Evolutionary conservation across 768 basidiomycete genomes (phyloP).

Genomic region (Termitomyces sp.): DNA sequence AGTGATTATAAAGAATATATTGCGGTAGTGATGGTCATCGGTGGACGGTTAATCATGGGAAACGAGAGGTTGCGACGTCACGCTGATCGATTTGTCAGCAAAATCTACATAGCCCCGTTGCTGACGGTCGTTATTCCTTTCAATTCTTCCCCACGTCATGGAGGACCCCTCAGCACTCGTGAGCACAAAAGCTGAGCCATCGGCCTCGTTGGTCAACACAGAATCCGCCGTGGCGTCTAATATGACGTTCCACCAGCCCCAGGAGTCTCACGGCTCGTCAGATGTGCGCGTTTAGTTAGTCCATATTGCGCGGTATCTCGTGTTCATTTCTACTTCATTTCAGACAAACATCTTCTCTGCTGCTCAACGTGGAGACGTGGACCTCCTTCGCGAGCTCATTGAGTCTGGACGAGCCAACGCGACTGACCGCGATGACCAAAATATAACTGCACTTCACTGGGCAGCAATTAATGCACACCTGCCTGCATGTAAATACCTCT

Average conservation of each 20-base stretch:
- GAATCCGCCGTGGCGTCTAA: constrained; percentile 42
- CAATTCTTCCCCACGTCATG: constrained; percentile 18
- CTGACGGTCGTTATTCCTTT: not conserved
- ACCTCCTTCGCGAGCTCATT: constrained; percentile 56
- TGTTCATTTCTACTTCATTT: not conserved
- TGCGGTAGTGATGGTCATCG: no score
- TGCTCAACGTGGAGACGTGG: constrained; percentile 82
- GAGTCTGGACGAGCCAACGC: constrained; percentile 66
- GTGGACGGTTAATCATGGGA: no score
- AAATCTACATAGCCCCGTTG: not conserved
- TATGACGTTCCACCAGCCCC: constrained; percentile 39
- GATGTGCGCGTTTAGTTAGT: constrained; percentile 27
- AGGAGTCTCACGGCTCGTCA: constrained; percentile 27
- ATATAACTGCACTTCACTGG: constrained; percentile 97
- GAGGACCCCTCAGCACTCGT: constrained; percentile 31
- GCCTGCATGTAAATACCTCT: constrained; percentile 77
- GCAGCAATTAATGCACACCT: constrained; percentile 96
- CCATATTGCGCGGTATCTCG: not conserved
- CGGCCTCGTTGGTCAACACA: constrained; percentile 40
- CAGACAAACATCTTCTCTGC: constrained; percentile 74
- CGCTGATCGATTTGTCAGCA: not conserved
- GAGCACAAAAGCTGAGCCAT: constrained; percentile 43
- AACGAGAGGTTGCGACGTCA: not conserved
- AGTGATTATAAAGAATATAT: no score
- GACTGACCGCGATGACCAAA: constrained; percentile 81